Evolutionary conservation across 257 asterid species (phyloP), one percentile per base, ranked within the genome.

Genomic region (Solanum gracilifrons): DNA sequence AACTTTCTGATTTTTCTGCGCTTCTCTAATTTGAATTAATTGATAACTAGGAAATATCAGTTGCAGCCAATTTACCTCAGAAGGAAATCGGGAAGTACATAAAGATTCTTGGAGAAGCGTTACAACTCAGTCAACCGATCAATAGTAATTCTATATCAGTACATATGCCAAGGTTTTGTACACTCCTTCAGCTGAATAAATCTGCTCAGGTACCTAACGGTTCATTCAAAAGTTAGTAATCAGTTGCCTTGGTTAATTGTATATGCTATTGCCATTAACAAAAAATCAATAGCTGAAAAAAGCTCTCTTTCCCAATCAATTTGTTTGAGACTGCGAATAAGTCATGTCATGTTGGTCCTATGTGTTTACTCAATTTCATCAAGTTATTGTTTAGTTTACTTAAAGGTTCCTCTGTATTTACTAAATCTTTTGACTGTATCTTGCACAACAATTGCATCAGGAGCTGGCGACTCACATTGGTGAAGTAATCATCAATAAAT

Each of bases 401-500:
- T 80, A 27, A 27, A 5, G 29, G 85, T 46, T 80, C 39, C 66
- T 86, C 37, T 39, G 20, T 35, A 11, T 86, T 16, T 68, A 27
- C 85, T 39, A 75, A 62, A 33, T 77, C 48, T 46, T 21, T 60
- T 85, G 36, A 27, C 20, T 83, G 48, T 39, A 80, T 75, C 36
- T 69, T 48, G 13, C 69, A 58, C 84, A 32, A 25, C 75, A 66
- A 69, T 37, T 74, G 71, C 90, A 87, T 73, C 93, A 96, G 99
- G 99, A 95, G 93, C 93, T 97, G 91, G 99, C 99, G 23, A 97
- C 99, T 29, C 99, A 97, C 91, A 97, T 97, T 25, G 99, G 99
- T 5, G 99, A 97, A 87, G 99, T 97, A 1, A 98, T 95, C 68
- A 95, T 97, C 92, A 95, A 95, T 92, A 95, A 97, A 89, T 97